These are phyloP conservation scores for Nadsonia fulvescens DNA, from an alignment of 805 yeast species.

Conservation along the genomic window DNA sequence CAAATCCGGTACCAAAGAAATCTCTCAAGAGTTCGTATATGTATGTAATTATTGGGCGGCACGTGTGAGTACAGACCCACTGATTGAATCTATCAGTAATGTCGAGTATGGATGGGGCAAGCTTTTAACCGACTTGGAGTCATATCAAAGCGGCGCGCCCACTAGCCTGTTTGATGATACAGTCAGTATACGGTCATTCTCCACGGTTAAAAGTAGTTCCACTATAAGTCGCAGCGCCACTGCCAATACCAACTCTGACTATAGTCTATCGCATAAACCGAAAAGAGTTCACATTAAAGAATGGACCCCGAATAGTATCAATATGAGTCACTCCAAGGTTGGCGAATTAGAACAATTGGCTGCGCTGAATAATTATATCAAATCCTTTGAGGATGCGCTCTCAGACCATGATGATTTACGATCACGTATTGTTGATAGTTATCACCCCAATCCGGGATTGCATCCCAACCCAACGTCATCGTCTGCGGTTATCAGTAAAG, in stretches of 20 bases:
- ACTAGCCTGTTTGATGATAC: background rate
- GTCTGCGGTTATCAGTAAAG: conserved; percentile 1
- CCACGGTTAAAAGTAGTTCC: too few relatives aligned
- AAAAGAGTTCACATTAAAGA: conserved; percentile 12
- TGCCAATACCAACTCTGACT: too few relatives aligned
- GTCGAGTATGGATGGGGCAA: conserved; percentile 65
- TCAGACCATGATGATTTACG: conserved; percentile 26
- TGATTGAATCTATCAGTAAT: conserved; percentile 46
- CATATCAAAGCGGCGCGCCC: conserved; percentile 1
- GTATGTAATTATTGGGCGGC: conserved; percentile 87
- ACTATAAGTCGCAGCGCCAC: too few relatives aligned
- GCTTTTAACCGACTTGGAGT: conserved; percentile 4
- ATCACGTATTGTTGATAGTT: conserved; percentile 14
- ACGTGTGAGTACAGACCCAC: conserved; percentile 60
- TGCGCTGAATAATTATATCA: conserved; percentile 22
- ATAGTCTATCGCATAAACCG: too few relatives aligned
- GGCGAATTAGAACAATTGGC: conserved; percentile 22
- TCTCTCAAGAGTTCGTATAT: conserved; percentile 50
- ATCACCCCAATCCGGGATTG: background rate
- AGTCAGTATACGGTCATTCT: conserved; percentile 8
- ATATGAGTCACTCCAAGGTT: conserved; percentile 13
- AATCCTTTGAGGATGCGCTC: conserved; percentile 21
- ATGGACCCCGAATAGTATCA: conserved; percentile 17
- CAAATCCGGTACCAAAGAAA: conserved; percentile 45
- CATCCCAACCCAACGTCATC: background rate